These are phyloP conservation scores for Niebla homalea DNA, from an alignment of 495 filamentous ascomycete species.

Conservation along the genomic window DNA sequence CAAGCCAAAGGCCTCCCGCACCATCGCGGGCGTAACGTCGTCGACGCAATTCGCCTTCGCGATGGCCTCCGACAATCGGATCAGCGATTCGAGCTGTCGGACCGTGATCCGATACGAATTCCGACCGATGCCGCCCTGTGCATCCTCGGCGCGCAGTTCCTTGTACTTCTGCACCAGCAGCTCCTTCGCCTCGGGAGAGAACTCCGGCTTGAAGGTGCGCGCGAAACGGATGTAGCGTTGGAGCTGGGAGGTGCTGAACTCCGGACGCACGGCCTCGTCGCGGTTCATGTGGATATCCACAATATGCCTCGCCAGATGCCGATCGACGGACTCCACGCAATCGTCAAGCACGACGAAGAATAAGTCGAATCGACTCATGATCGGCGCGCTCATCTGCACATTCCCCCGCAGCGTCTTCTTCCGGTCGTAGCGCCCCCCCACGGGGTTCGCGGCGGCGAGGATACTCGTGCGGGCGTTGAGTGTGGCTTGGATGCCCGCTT, in stretches of 20 bases:
- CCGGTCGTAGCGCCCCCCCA: conserved; percentile 91
- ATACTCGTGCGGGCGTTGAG: conserved; percentile 92
- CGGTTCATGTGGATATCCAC: conserved; percentile 86
- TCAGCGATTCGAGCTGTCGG: conserved; percentile 86
- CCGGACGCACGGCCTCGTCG: conserved; percentile 78
- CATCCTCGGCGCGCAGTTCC: conserved; percentile 84
- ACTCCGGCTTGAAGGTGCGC: conserved; percentile 84
- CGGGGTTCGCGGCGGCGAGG: conserved; percentile 90
- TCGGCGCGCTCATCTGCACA: conserved; percentile 95
- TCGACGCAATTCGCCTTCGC: conserved; percentile 95
- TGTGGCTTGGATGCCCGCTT: conserved; percentile 96
- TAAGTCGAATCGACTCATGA: conserved; percentile 97
- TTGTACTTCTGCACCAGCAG: conserved; percentile 90
- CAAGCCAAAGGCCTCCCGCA: conserved; percentile 80
- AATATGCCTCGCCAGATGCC: conserved; percentile 85
- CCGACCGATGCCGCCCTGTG: conserved; percentile 81
- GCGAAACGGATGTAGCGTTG: conserved; percentile 97
- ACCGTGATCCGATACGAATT: conserved; percentile 97
- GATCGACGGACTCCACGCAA: conserved; percentile 82
- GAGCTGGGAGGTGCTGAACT: conserved; percentile 91
- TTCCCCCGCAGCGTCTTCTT: conserved; percentile 87
- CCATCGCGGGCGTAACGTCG: conserved; percentile 72
- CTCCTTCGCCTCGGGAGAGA: conserved; percentile 73
- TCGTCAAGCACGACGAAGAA: conserved; percentile 99
- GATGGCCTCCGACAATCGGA: conserved; percentile 87